Percentiles rank a stretch among this genome's conserved stretches.
phyloP scores from a whole-genome alignment of 148 eudicot species.

The Rhododendron henanense region DNA sequence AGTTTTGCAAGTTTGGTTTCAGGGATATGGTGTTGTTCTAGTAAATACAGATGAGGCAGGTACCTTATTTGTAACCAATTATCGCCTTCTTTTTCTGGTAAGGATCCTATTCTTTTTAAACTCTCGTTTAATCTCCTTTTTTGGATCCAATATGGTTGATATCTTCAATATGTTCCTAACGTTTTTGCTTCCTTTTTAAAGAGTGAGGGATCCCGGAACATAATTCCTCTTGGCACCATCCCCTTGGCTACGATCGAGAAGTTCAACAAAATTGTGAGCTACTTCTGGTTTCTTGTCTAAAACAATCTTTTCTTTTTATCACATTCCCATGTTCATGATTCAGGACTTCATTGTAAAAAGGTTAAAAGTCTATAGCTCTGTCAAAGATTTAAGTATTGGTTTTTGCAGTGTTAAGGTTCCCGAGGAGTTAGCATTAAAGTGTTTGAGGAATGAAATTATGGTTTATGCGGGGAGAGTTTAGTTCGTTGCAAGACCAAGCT shows the following conservation, averaged over 20 bases:
- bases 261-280: constrained; percentile 74
- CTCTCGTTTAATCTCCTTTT: not conserved
- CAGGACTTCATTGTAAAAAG: not conserved
- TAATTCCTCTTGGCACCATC: constrained; percentile 86
- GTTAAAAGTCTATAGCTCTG: not conserved
- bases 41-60: constrained; percentile 91
- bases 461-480: not conserved
- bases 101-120: constrained; percentile 18
- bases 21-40: constrained; percentile 89
- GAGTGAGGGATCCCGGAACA: constrained; percentile 82
- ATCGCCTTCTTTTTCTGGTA: constrained; percentile 89
- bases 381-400: not conserved
- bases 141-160: not conserved
- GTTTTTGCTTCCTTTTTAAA: constrained; percentile 27
- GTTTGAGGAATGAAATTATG: not conserved
- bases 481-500: not conserved
- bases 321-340: not conserved
- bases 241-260: constrained; percentile 85
- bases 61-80: constrained; percentile 79
- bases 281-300: not conserved
- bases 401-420: not conserved
- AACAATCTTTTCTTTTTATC: not conserved
- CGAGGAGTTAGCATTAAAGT: not conserved
- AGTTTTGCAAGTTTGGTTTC: constrained; percentile 20
- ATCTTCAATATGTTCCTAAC: not conserved